Base-by-base conservation (phyloP, 2,329 filamentous ascomycete species). In the Raffaelea deltoideospora region DNA sequence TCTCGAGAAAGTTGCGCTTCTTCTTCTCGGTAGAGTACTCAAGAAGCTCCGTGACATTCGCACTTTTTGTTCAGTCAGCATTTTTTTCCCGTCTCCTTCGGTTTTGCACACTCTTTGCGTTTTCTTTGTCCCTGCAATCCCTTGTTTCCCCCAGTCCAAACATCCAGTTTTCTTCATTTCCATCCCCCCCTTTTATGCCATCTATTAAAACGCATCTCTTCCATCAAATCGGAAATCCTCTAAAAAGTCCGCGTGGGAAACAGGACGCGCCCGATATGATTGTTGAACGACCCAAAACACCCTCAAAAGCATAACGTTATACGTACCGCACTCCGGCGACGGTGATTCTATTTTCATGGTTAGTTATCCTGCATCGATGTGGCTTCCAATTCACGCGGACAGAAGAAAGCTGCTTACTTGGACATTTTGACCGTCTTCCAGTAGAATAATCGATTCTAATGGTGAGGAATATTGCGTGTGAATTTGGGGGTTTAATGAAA, bases 1-100 rank as follows among this genome's bases (percentile, higher is more conserved):
- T 44, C 41, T 45, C 85, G 62, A 92, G 74, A 72, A 94, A 95
- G 77, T 94, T 94, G 55, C 86, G 74, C 82, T 94, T 94, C 81
- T 94, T 94, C 65, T 82, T 84, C 65, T 93, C 77, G 37, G 44
- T 49, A 41, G 82, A 93, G 80, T 96, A 96, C 59, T 93, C 79
- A 57, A 98, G 81, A 58, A 98, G 76, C 63, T 90, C 76, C 64
- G 79, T 70, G 63, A 96, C 84, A 72, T 96, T 88, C 64, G 76
- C 72, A 75, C 87, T 46, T 41, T n/a, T 34, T 36, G 31, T 20
- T 19, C 10, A 33, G 37, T 43, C 35, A 35, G 38, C 23, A 34
- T 41, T 20, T 33, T 31, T 23, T 20, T 11, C 29, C 31, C 21
- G 37, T 45, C 38, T 29, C 18, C 6, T 3, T 31, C 23, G 2